Base-by-base conservation (phyloP, 371 early-diverging fungal genomes). In the Mortierella sp. region DNA sequence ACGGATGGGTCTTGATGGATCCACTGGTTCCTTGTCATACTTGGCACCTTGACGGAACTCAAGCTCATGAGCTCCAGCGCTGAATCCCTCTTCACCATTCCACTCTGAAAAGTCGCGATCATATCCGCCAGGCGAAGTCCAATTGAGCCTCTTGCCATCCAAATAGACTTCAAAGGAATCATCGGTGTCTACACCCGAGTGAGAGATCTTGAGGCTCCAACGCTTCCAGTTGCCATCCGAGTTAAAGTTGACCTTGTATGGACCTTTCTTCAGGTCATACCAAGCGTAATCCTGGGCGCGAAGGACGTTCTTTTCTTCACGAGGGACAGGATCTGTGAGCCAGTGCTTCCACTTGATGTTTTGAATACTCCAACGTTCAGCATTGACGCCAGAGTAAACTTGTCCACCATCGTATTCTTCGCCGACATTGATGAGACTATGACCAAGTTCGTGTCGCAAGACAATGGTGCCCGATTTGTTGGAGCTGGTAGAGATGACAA, bases 321-420 rank as follows among this genome's bases (percentile, higher is more conserved):
- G 66, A 3, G 84, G 73, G 17, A 66, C 62, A 8, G 74, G 58
- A 13, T 84, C 85, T 2, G 85, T 85, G 19, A 90, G 72, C 91
- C 89, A 89, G 42, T 89, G 83, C 63, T 83, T 84, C 89, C 91
- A 89, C 23, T 72, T 73, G 59, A 87, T 72, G 64, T 82, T 79
- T 26, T 74, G 63, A 42, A 73, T 74, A n/a, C 67, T 70, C 80
- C 80, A 80, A 31, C 77, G 75, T 23, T 87, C 86, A 8, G 87
- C 77, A 66, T 90, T 90, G 53, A 82, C 84, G 0, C 90, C 90
- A 5, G 72, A 73, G 67, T 90, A 90, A 22, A 89, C 91, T 19
- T 88, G 71, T 4, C 91, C 91, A 26, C 86, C 87, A 49, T 90
- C 91, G 54, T 88, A 89, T 40, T 88, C 89, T 49, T 89, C 89